A percentile compares a stretch with the other conserved stretches of the same genome.
phyloP scores from a whole-genome alignment of 768 basidiomycete species.

The Rhizopogon vulgaris region DNA sequence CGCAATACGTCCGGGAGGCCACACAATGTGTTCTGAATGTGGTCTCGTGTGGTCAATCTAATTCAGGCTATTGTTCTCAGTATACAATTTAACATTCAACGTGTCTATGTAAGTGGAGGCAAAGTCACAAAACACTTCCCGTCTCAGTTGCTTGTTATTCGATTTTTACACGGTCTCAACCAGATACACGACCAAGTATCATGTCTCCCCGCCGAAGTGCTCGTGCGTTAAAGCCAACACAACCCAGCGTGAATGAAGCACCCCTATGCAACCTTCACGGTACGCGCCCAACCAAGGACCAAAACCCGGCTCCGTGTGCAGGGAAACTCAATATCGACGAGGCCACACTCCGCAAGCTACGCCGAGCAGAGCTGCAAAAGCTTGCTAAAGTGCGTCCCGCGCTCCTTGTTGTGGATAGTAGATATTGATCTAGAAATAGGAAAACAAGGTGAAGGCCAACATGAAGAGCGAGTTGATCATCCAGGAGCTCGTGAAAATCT shows the following conservation, averaged over 20 bases:
- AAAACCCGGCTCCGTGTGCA: not conserved
- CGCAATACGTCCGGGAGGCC: no score
- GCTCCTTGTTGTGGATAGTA: not conserved
- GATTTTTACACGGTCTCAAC: no score
- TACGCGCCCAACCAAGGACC: not conserved
- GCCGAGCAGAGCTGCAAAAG: conserved; percentile 20
- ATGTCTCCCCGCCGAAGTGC: not conserved
- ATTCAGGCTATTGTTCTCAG: no score
- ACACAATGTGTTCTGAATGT: no score
- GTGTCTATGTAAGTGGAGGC: no score
- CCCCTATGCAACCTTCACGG: not conserved
- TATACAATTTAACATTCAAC: no score
- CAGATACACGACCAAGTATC: not conserved
- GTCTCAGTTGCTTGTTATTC: not conserved
- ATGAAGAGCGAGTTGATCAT: conserved; percentile 22
- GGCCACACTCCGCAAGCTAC: conserved; percentile 16
- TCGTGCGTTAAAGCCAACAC: not conserved
- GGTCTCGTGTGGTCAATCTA: no score
- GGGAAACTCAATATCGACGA: conserved; percentile 6
- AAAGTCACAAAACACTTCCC: no score
- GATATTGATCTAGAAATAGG: conserved; percentile 5
- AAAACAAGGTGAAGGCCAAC: conserved; percentile 18
- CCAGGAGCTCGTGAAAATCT: conserved; percentile 10
- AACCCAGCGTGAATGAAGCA: not conserved
- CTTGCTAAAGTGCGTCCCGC: conserved; percentile 15